These are phyloP conservation scores for Fusarium compactum DNA, from an alignment of 2,329 filamentous ascomycete species.

Conservation along the genomic window DNA sequence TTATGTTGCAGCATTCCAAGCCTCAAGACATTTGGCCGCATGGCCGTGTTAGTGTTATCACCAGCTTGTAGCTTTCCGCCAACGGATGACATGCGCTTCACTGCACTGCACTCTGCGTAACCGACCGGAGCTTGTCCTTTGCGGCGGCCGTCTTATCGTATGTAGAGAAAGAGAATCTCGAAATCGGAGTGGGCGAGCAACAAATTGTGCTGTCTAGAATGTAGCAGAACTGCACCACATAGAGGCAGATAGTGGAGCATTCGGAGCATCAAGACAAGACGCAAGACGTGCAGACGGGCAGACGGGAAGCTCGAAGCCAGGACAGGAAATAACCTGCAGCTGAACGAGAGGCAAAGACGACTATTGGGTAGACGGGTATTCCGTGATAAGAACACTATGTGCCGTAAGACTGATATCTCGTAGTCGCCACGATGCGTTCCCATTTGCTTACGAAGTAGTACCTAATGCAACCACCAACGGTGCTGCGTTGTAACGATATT, in stretches of 20 bases:
- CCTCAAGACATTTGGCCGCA: conserved; percentile 39
- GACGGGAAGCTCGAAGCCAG: conserved; percentile 25
- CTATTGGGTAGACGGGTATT: conserved; percentile 20
- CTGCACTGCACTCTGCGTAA: conserved; percentile 33
- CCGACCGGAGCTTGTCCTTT: conserved; percentile 17
- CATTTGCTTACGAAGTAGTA: conserved; percentile 25
- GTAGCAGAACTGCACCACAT: conserved; percentile 37
- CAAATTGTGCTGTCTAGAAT: conserved; percentile 24
- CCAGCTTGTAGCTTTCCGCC: conserved; percentile 45
- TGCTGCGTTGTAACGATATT: conserved; percentile 44
- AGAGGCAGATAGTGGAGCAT: conserved; percentile 34
- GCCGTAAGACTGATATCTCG: conserved; percentile 22
- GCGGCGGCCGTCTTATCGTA: conserved; percentile 16
- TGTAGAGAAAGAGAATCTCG: conserved; percentile 8
- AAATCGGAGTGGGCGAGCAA: conserved; percentile 32
- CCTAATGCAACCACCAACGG: conserved; percentile 35
- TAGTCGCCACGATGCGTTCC: conserved; percentile 32
- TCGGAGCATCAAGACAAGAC: conserved; percentile 10
- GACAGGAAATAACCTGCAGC: conserved; percentile 32
- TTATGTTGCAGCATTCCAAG: conserved; percentile 43
- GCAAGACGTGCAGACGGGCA: conserved; percentile 38
- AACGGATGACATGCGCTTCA: conserved; percentile 33
- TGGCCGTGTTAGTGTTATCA: conserved; percentile 36
- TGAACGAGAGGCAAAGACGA: conserved; percentile 11
- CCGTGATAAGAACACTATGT: conserved; percentile 3